A percentile compares a stretch with the other conserved stretches of the same genome.
Evolutionary conservation across 2,329 filamentous ascomycete genomes (phyloP).

Genomic region (Orbilia oligospora): DNA sequence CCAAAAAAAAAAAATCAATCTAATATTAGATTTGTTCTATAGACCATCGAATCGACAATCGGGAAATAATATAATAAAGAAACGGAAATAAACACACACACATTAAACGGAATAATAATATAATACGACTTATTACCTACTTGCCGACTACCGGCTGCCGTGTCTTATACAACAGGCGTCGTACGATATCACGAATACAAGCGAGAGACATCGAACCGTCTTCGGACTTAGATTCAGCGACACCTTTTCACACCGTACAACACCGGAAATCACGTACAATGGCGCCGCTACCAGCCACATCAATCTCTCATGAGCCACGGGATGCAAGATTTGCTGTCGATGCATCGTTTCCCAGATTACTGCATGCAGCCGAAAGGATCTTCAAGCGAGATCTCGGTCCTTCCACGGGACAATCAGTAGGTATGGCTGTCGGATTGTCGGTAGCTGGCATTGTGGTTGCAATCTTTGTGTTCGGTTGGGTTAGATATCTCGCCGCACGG

Average conservation of each 20-base stretch:
- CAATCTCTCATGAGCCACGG: conserved; percentile 37
- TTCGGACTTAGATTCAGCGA: background rate
- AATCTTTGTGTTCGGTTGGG: conserved; percentile 59
- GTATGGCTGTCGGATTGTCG: conserved; percentile 51
- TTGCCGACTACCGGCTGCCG: conserved; percentile 1
- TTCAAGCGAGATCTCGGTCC: conserved; percentile 55
- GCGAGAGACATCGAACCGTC: conserved; percentile 25
- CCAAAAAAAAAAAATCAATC: no score
- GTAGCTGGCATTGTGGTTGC: conserved; percentile 56
- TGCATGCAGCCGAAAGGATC: conserved; percentile 23
- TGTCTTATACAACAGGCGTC: conserved; percentile 16
- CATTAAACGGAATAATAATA: conserved; percentile 7
- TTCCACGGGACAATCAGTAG: conserved; percentile 48
- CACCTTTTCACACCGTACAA: conserved; percentile 10
- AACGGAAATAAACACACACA: background rate
- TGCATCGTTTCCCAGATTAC: conserved; percentile 5
- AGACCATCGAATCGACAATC: background rate
- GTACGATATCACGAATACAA: conserved; percentile 19
- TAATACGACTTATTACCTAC: background rate
- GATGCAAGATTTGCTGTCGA: conserved; percentile 20
- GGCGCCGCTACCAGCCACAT: conserved; percentile 47
- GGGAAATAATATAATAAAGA: no score
- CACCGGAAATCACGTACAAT: conserved; percentile 37
- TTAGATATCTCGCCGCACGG: conserved; percentile 50
- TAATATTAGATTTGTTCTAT: conserved; percentile 4